These are phyloP conservation scores for Pleurotus giganteus DNA, from an alignment of 768 basidiomycete genomes.

Conservation along the genomic window DNA sequence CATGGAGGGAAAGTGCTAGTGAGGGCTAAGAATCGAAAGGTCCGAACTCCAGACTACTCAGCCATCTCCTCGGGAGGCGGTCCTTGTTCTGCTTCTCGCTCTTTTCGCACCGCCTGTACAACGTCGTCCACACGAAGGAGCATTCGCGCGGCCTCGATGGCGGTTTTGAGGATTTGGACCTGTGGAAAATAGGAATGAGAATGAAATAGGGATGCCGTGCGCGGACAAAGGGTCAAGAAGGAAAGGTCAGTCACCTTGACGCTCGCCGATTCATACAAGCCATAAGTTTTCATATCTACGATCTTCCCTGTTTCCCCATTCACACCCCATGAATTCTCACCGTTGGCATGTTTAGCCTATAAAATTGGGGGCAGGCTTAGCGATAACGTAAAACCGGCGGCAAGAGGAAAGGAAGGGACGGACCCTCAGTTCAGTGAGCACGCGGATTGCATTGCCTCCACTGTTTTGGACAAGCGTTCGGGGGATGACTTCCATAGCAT, in stretches of 20 bases:
- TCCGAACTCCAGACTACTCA: conserved; percentile 10
- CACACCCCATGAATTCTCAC: conserved; percentile 90
- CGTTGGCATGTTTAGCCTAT: conserved; percentile 93
- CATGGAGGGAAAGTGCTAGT: no score
- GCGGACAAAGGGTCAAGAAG: not conserved
- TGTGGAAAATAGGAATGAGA: no score
- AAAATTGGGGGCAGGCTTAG: conserved; percentile 8
- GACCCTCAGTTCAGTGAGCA: conserved; percentile 90
- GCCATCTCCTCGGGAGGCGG: conserved; percentile 58
- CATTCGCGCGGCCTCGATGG: conserved; percentile 93
- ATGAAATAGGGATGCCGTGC: not conserved
- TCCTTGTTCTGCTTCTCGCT: conserved; percentile 52
- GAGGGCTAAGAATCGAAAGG: no score
- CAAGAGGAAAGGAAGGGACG: conserved; percentile 23
- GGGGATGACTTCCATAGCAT: conserved; percentile 97
- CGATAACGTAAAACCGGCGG: conserved; percentile 7
- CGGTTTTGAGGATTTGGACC: conserved; percentile 97
- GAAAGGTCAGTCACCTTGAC: conserved; percentile 65
- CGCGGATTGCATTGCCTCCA: conserved; percentile 92
- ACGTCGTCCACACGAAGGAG: conserved; percentile 93
- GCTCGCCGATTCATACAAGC: conserved; percentile 91
- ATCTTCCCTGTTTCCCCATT: conserved; percentile 96
- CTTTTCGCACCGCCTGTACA: conserved; percentile 83
- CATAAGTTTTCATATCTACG: conserved; percentile 93
- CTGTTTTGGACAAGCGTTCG: conserved; percentile 92